These are phyloP conservation scores for Chimonanthus salicifolius DNA, from an alignment of 164 flowering plant genomes.

Conservation along the genomic window DNA sequence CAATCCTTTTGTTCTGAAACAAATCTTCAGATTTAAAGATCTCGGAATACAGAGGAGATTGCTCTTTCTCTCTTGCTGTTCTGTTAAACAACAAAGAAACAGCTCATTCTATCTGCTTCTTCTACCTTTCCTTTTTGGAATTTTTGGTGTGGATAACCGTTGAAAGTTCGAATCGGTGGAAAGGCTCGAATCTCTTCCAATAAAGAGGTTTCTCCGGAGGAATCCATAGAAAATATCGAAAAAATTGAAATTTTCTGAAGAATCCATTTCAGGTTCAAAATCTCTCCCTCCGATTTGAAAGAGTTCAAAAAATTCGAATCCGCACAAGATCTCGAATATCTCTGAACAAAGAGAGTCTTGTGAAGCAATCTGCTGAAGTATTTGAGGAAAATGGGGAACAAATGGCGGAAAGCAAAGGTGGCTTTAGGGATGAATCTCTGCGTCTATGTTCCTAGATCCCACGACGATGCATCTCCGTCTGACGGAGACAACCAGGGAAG, in stretches of 20 bases:
- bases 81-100: too few relatives aligned
- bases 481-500: slow-evolving; percentile 18
- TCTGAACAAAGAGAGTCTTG: background rate
- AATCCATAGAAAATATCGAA: background rate
- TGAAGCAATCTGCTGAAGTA: background rate
- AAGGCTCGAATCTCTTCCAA: too few relatives aligned
- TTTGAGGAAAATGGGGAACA: slow-evolving; percentile 48
- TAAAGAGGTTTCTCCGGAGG: too few relatives aligned
- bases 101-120: too few relatives aligned
- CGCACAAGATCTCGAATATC: too few relatives aligned
- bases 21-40: too few relatives aligned
- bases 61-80: too few relatives aligned
- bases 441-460: slow-evolving; percentile 42
- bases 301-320: background rate
- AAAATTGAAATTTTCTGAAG: background rate
- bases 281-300: background rate
- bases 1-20: too few relatives aligned
- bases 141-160: too few relatives aligned
- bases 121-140: too few relatives aligned
- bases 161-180: too few relatives aligned
- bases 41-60: too few relatives aligned
- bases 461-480: slow-evolving; percentile 27
- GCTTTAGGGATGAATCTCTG: slow-evolving; percentile 61
- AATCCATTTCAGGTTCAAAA: background rate
- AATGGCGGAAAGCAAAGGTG: slow-evolving; percentile 76